A percentile compares a stretch with the other conserved stretches of the same genome.
Conservation (phyloP, 768 basidiomycete genomes). For the Suillus hirtellus region DNA sequence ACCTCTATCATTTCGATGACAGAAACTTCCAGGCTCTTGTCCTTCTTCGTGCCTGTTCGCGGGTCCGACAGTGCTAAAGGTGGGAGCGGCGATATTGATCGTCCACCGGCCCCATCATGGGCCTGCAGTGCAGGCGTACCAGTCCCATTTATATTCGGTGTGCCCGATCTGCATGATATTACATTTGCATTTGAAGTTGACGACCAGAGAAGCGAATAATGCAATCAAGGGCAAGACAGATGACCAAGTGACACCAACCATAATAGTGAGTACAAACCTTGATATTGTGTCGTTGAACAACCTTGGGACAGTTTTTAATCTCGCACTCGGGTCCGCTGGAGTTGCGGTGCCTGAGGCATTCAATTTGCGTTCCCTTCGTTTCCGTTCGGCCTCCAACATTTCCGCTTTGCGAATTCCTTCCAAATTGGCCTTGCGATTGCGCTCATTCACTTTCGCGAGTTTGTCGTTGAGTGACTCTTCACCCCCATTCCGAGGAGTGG, state of each 20-base stretch:
- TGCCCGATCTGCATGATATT: slow-evolving; percentile 32
- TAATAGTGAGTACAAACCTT: slow-evolving; percentile 48
- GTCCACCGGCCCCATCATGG: slow-evolving; percentile 26
- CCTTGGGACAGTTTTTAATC: slow-evolving; percentile 65
- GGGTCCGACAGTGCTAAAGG: slow-evolving; percentile 25
- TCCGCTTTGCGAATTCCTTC: slow-evolving; percentile 83
- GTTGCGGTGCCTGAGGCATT: slow-evolving; percentile 41
- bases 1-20: slow-evolving; percentile 70
- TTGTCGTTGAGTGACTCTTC: slow-evolving; percentile 42
- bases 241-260: slow-evolving; percentile 6
- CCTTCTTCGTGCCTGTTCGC: slow-evolving; percentile 29
- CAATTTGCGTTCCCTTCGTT: slow-evolving; percentile 66
- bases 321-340: slow-evolving; percentile 62
- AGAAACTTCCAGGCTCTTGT: slow-evolving; percentile 53
- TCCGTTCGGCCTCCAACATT: slow-evolving; percentile 64
- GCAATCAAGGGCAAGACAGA: slow-evolving; percentile 24
- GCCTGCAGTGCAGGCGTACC: slow-evolving; percentile 41
- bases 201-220: slow-evolving; percentile 15
- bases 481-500: slow-evolving; percentile 24
- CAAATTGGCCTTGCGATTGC: slow-evolving; percentile 82
- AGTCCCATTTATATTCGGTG: slow-evolving; percentile 51
- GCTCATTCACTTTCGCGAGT: slow-evolving; percentile 83
- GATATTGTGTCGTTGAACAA: slow-evolving; percentile 54
- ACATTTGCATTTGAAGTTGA: slow-evolving; percentile 10
- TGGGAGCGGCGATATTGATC: slow-evolving; percentile 39